A percentile compares a stretch with the other conserved stretches of the same genome.
Conservation (phyloP, 2,329 filamentous ascomycete genomes). For the Oidium heveae region DNA sequence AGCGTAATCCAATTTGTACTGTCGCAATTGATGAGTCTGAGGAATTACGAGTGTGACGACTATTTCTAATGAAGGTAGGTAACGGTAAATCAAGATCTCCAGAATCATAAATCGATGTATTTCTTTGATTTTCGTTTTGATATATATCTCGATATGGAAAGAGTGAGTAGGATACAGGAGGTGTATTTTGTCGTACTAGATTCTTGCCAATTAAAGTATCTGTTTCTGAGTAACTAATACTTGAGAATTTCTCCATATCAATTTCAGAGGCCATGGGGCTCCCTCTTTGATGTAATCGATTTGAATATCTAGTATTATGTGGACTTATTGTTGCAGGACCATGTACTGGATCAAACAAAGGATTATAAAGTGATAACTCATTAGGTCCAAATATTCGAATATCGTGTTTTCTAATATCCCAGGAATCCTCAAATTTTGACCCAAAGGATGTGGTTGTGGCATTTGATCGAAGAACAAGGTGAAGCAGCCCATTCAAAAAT, state of each 20-base stretch:
- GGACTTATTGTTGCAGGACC: conserved; percentile 5
- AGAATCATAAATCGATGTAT: conserved; percentile 12
- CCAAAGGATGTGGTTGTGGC: conserved; percentile 29
- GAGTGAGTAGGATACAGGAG: conserved; percentile 12
- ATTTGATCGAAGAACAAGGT: conserved; percentile 41
- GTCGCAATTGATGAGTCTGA: conserved; percentile 41
- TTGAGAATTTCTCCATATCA: conserved; percentile 7
- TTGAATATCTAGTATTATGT: not conserved
- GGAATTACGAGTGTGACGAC: conserved; percentile 23
- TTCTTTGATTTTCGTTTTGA: conserved; percentile 1
- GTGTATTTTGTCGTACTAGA: conserved; percentile 6
- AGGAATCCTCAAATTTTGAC: conserved; percentile 19
- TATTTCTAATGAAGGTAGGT: conserved; percentile 3
- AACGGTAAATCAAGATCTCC: conserved; percentile 10
- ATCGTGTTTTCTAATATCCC: conserved; percentile 23
- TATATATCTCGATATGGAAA: conserved; percentile 2
- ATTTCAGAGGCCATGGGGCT: conserved; percentile 7
- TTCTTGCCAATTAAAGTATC: not conserved
- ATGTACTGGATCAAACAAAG: conserved; percentile 10
- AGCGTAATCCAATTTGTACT: conserved; percentile 43
- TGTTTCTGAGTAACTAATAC: conserved; percentile 3
- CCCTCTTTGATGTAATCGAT: not conserved
- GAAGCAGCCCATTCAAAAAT: conserved; percentile 36
- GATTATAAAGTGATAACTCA: conserved; percentile 11
- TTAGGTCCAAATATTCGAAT: conserved; percentile 22